Conservation (phyloP, 1,284 basidiomycete genomes). For the Cryptococcus sp. region DNA sequence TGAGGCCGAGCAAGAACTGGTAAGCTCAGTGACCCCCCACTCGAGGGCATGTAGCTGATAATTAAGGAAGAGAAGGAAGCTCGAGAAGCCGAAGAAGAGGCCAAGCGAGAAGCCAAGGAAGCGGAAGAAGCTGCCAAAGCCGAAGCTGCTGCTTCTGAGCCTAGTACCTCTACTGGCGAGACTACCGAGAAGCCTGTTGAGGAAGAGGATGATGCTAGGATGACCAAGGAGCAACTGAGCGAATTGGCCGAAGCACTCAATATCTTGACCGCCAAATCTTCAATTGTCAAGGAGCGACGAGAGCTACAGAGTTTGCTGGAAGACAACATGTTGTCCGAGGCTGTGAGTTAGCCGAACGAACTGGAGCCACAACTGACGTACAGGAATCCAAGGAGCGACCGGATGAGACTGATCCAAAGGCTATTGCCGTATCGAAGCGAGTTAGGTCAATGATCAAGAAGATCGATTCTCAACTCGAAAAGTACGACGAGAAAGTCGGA, state of each 20-base stretch:
- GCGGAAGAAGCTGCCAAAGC: constrained; percentile 67
- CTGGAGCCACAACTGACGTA: not conserved
- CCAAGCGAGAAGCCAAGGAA: constrained; percentile 54
- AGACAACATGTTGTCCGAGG: constrained; percentile 83
- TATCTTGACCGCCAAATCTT: constrained; percentile 90
- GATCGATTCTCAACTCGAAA: constrained; percentile 88
- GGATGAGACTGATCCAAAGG: constrained; percentile 42
- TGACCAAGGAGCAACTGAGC: constrained; percentile 94
- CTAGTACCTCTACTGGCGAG: constrained; percentile 4
- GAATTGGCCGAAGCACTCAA: constrained; percentile 90
- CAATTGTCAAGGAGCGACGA: constrained; percentile 90
- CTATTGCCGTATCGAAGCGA: constrained; percentile 72
- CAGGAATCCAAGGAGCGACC: constrained; percentile 48
- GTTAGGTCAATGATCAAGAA: constrained; percentile 94
- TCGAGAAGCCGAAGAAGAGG: constrained; percentile 64
- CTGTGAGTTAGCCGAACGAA: constrained; percentile 51
- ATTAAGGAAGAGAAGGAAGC: constrained; percentile 77
- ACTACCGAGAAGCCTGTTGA: constrained; percentile 28
- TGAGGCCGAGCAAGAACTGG: constrained; percentile 92
- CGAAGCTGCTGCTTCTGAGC: constrained; percentile 59
- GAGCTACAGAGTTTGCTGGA: constrained; percentile 86
- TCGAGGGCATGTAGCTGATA: not conserved
- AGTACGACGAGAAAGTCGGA: constrained; percentile 88
- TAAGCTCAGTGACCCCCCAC: constrained; percentile 5
- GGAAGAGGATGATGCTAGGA: constrained; percentile 67